phyloP scores from a whole-genome alignment of 352 stramenopile genomes.

The Pythium grandisporangium region DNA sequence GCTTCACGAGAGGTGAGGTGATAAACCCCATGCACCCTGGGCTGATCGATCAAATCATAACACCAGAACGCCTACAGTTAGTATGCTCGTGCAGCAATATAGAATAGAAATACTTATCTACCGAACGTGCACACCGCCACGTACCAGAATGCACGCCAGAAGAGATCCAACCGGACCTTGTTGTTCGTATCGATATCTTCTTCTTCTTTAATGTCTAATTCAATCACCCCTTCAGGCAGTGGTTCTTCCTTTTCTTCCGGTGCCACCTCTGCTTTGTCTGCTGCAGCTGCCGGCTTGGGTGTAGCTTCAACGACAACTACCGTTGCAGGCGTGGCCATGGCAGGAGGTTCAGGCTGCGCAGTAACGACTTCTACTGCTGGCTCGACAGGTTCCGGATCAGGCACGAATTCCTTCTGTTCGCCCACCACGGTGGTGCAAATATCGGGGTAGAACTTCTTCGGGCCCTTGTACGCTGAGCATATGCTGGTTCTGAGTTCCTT shows the following conservation, averaged over 20 bases:
- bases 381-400: slow-evolving; percentile 7
- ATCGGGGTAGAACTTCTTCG: slow-evolving; percentile 49
- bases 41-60: slow-evolving; percentile 13
- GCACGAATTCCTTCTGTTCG: slow-evolving; percentile 38
- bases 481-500: slow-evolving; percentile 47
- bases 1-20: slow-evolving; percentile 41
- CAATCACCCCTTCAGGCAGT: slow-evolving; percentile 3
- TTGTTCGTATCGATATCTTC: slow-evolving; percentile 7
- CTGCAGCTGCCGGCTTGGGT: not conserved
- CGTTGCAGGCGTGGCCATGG: not conserved
- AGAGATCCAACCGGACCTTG: slow-evolving; percentile 64
- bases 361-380: not conserved
- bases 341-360: not conserved
- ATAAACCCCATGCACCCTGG: slow-evolving; percentile 72
- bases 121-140: slow-evolving; percentile 5
- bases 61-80: not conserved
- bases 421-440: slow-evolving; percentile 43
- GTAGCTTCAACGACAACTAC: slow-evolving; percentile 7
- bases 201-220: slow-evolving; percentile 16
- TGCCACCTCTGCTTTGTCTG: slow-evolving; percentile 3
- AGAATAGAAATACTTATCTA: not conserved
- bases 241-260: slow-evolving; percentile 15
- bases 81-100: too few relatives aligned
- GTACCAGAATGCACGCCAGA: slow-evolving; percentile 77
- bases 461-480: slow-evolving; percentile 58